Conservation (phyloP, 2,329 filamentous ascomycete genomes). For the Shiraia sp. region DNA sequence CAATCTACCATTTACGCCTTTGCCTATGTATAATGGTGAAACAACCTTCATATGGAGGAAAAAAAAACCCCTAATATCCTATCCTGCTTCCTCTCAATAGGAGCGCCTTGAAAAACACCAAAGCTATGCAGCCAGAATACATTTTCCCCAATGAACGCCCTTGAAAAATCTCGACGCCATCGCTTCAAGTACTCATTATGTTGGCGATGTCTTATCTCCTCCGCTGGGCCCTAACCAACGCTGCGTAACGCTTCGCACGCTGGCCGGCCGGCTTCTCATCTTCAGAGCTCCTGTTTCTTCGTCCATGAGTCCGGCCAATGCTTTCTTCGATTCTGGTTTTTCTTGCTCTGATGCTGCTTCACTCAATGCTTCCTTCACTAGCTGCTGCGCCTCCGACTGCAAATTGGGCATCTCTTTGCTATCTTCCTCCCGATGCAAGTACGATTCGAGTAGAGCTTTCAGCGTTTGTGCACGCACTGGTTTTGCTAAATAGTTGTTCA, state of each 20-base stretch:
- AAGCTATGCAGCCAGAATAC: too few relatives aligned
- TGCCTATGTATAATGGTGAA: too few relatives aligned
- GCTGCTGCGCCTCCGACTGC: slow-evolving; percentile 50
- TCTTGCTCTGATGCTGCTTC: slow-evolving; percentile 15
- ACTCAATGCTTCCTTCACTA: slow-evolving; percentile 43
- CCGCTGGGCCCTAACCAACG: slow-evolving; percentile 11
- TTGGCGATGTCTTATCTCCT: slow-evolving; percentile 8
- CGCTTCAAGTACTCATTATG: slow-evolving; percentile 7
- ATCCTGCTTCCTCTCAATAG: too few relatives aligned
- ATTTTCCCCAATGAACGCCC: too few relatives aligned
- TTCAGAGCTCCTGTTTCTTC: slow-evolving; percentile 4
- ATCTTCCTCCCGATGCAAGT: slow-evolving; percentile 58
- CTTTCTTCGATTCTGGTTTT: slow-evolving; percentile 1
- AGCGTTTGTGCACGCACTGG: slow-evolving; percentile 88
- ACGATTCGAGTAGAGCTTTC: slow-evolving; percentile 77
- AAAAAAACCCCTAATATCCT: too few relatives aligned
- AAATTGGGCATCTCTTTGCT: slow-evolving; percentile 45
- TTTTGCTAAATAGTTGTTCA: slow-evolving; percentile 97
- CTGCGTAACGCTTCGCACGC: slow-evolving; percentile 20
- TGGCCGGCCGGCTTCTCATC: slow-evolving; percentile 14
- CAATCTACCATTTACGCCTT: too few relatives aligned
- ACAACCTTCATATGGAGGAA: too few relatives aligned
- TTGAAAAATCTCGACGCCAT: too few relatives aligned
- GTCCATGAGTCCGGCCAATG: not conserved
- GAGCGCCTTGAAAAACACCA: not conserved